Evolutionary conservation across 2,329 filamentous ascomycete species (phyloP).

Genomic region (Pyrenochaeta sp.): DNA sequence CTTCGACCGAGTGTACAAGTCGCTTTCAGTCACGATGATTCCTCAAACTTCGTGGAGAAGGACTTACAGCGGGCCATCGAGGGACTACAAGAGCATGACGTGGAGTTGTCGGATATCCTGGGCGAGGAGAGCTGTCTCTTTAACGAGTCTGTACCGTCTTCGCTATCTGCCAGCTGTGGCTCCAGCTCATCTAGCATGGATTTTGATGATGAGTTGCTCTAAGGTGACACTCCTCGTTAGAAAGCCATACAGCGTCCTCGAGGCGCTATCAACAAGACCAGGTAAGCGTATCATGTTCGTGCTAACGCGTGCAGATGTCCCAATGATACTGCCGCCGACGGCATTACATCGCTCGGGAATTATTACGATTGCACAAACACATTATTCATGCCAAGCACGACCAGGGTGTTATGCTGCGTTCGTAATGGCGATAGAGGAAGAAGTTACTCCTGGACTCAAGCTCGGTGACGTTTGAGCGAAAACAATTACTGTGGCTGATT

Average conservation of each 20-base stretch:
- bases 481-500: neutral
- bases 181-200: neutral
- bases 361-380: too few species aligned
- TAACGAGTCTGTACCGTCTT: neutral
- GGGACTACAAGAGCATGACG: conserved; percentile 1
- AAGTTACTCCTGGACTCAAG: neutral
- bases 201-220: neutral
- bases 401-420: too few species aligned
- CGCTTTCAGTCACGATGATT: neutral
- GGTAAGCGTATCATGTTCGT: neutral
- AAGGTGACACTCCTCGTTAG: neutral
- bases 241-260: neutral
- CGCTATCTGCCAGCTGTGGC: neutral
- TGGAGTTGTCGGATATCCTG: conserved; percentile 8
- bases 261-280: neutral
- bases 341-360: neutral
- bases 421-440: neutral
- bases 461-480: neutral
- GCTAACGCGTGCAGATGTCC: neutral
- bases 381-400: too few species aligned
- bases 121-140: conserved; percentile 9
- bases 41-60: conserved; percentile 6
- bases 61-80: neutral
- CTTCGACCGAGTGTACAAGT: neutral
- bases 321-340: neutral